A percentile compares a stretch with the other conserved stretches of the same genome.
Evolutionary conservation across 495 filamentous ascomycete genomes (phyloP).

Genomic region (Penicillium steckii): DNA sequence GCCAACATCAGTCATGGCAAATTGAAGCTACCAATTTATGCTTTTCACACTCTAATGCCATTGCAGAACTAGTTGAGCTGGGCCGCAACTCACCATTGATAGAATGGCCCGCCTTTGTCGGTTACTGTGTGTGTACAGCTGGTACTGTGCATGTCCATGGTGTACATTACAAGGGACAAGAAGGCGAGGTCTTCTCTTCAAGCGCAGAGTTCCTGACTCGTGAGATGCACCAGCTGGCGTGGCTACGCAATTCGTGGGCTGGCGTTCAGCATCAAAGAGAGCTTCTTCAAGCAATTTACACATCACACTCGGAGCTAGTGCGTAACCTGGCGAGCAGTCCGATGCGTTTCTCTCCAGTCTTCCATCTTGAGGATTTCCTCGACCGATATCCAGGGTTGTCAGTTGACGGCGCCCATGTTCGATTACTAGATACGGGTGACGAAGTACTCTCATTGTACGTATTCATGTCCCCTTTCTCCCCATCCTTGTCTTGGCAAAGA

Average conservation of each 20-base stretch:
- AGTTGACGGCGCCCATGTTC: slow-evolving; percentile 54
- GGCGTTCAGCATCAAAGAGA: slow-evolving; percentile 78
- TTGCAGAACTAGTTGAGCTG: slow-evolving; percentile 78
- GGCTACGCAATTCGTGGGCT: slow-evolving; percentile 71
- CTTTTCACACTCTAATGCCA: slow-evolving; percentile 83
- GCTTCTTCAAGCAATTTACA: slow-evolving; percentile 69
- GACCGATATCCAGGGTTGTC: slow-evolving; percentile 65
- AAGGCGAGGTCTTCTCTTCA: slow-evolving; percentile 60
- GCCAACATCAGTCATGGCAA: slow-evolving; percentile 88
- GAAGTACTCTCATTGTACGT: slow-evolving; percentile 48
- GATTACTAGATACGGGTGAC: slow-evolving; percentile 53
- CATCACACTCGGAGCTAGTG: slow-evolving; percentile 70
- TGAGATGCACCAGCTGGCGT: slow-evolving; percentile 75
- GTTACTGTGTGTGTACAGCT: slow-evolving; percentile 78
- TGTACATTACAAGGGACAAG: slow-evolving; percentile 69
- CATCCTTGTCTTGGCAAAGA: too few relatives aligned
- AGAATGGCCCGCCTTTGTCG: slow-evolving; percentile 81
- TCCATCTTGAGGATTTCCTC: slow-evolving; percentile 84
- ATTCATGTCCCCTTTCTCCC: not conserved
- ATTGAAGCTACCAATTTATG: slow-evolving; percentile 84
- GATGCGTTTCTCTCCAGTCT: slow-evolving; percentile 71
- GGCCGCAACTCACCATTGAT: slow-evolving; percentile 62
- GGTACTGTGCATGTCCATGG: slow-evolving; percentile 85
- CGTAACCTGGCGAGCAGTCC: slow-evolving; percentile 64
- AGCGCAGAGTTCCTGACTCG: slow-evolving; percentile 71